Percentiles rank a stretch among this genome's conserved stretches.
These are phyloP conservation scores for Trichosporon inkin DNA, from an alignment of 1,284 basidiomycete species.

Conservation along the genomic window DNA sequence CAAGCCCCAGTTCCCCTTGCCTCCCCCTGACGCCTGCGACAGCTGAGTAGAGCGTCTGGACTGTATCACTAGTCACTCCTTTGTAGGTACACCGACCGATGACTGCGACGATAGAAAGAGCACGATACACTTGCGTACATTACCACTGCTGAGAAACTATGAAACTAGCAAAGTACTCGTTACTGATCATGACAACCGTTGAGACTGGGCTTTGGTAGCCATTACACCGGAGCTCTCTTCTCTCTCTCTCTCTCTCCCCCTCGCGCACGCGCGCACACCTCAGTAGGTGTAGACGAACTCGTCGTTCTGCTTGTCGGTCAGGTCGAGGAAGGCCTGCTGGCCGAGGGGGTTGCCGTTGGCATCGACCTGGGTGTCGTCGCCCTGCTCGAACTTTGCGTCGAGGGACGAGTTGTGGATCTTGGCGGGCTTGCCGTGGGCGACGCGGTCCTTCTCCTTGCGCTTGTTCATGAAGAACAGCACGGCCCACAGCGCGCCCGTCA, in stretches of 20 bases:
- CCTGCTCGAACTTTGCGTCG: conserved; percentile 20
- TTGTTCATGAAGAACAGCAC: conserved; percentile 35
- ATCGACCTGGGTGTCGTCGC: conserved; percentile 19
- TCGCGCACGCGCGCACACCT: not conserved
- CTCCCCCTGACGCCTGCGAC: too few species aligned
- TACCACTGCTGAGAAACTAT: too few species aligned
- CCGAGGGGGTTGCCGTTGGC: conserved; percentile 24
- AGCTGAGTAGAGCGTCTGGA: too few species aligned
- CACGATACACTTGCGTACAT: too few species aligned
- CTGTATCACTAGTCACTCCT: too few species aligned
- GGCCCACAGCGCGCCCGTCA: conserved; percentile 13
- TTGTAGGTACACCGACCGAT: too few species aligned
- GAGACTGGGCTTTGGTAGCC: too few species aligned
- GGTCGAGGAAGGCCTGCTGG: conserved; percentile 33
- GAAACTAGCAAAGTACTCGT: too few species aligned
- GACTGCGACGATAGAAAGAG: too few species aligned
- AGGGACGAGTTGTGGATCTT: conserved; percentile 41
- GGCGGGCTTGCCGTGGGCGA: conserved; percentile 41
- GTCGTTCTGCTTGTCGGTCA: conserved; percentile 34
- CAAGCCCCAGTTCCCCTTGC: not conserved
- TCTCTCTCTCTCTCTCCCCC: too few species aligned
- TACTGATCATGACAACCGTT: too few species aligned
- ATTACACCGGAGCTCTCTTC: too few species aligned
- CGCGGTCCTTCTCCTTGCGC: conserved; percentile 38
- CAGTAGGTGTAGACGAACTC: conserved; percentile 35